Conservation (phyloP, 1,284 basidiomycete genomes). For the Phellinidium pouzarii region DNA sequence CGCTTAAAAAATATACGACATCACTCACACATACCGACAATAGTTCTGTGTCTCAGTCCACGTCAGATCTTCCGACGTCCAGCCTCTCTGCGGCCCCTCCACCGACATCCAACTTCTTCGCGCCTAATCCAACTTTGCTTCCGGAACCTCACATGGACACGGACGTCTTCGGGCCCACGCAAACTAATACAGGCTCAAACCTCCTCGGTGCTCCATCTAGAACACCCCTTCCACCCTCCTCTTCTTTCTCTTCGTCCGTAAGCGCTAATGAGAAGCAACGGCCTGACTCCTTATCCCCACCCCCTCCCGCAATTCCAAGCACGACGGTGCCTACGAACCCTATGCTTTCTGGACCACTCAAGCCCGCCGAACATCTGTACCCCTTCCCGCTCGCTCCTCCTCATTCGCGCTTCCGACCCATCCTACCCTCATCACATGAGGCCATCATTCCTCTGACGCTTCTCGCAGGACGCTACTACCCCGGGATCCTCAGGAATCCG, state of each 20-base stretch:
- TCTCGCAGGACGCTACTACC: conserved; percentile 71
- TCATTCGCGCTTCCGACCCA: conserved; percentile 63
- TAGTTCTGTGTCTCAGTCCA: not conserved
- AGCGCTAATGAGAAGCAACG: not conserved
- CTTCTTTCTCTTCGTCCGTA: too few species aligned
- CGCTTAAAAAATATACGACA: not conserved
- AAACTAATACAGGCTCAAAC: not conserved
- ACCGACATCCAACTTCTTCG: conserved; percentile 2
- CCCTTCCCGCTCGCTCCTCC: conserved; percentile 53
- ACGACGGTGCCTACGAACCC: conserved; percentile 13
- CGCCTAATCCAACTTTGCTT: conserved; percentile 5
- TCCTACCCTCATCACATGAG: conserved; percentile 56
- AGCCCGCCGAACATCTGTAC: conserved; percentile 39
- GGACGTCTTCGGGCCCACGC: not conserved
- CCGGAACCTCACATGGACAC: not conserved
- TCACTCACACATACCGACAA: not conserved
- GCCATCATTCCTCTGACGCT: conserved; percentile 57
- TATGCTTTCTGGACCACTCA: conserved; percentile 22
- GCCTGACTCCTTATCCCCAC: too few species aligned
- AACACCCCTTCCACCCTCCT: not conserved
- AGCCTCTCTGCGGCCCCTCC: too few species aligned
- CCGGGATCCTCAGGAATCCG: conserved; percentile 55
- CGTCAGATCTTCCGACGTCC: too few species aligned
- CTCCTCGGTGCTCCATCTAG: not conserved
- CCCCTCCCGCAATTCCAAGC: conserved; percentile 7